Percentiles rank a stretch among this genome's conserved stretches.
Evolutionary conservation across 768 basidiomycete genomes (phyloP).

Genomic region (Tubosaeta sp.): DNA sequence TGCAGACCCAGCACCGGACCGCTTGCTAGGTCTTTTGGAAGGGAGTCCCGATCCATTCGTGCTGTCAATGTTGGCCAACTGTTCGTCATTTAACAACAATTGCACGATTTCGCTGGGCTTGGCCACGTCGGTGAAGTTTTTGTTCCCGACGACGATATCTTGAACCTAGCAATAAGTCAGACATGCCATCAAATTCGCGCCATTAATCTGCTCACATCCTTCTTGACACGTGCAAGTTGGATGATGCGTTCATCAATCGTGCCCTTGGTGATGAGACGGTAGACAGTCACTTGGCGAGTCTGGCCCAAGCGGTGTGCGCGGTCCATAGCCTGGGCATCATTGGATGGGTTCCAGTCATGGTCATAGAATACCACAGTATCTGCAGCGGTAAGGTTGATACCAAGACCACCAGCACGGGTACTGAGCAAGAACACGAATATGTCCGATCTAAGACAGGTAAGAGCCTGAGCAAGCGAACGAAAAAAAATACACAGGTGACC

Average conservation of each 20-base stretch:
- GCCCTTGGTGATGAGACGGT: conserved; percentile 88
- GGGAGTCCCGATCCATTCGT: conserved; percentile 38
- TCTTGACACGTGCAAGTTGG: conserved; percentile 92
- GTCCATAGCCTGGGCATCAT: conserved; percentile 98
- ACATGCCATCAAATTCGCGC: neutral
- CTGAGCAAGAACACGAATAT: conserved; percentile 93
- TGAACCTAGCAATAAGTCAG: conserved; percentile 62
- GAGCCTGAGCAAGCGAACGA: neutral
- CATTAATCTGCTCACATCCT: conserved; percentile 60
- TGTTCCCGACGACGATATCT: conserved; percentile 98
- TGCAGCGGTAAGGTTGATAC: conserved; percentile 89
- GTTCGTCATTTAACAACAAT: conserved; percentile 90
- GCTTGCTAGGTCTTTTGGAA: conserved; percentile 32
- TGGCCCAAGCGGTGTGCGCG: conserved; percentile 95
- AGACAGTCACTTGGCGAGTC: conserved; percentile 95
- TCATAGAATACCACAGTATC: conserved; percentile 28
- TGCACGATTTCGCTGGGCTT: conserved; percentile 98
- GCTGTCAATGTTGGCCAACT: conserved; percentile 67
- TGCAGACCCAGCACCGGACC: conserved; percentile 25
- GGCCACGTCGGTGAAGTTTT: conserved; percentile 87
- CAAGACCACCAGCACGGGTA: conserved; percentile 93
- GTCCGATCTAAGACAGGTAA: conserved; percentile 48
- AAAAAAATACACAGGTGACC: conserved; percentile 16
- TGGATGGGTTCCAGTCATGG: conserved; percentile 70
- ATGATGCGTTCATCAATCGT: conserved; percentile 98